These are phyloP conservation scores for Scheffersomyces quercinus DNA, from an alignment of 1,139 yeast species.

Conservation along the genomic window DNA sequence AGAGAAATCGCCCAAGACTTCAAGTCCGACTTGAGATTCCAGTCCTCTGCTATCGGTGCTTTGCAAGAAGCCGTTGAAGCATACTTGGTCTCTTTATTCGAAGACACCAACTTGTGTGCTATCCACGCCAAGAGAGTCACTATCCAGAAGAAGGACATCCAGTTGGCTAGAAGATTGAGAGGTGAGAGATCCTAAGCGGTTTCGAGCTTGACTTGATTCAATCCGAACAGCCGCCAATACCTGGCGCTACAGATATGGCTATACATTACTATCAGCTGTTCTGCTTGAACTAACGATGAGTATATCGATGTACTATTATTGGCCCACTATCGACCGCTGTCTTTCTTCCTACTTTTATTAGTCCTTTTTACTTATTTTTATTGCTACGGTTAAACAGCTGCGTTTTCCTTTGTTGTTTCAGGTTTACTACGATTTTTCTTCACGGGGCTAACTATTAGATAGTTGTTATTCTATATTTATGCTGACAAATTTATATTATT, in stretches of 20 bases:
- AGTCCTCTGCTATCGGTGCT: constrained; percentile 53
- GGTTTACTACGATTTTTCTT: background rate
- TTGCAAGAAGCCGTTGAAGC: constrained; percentile 57
- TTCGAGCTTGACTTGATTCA: no score
- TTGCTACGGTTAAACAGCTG: no score
- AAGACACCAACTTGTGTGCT: constrained; percentile 56
- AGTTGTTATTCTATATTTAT: background rate
- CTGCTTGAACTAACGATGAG: no score
- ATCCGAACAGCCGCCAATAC: no score
- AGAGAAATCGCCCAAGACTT: constrained; percentile 53
- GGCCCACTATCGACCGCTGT: no score
- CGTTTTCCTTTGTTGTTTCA: background rate
- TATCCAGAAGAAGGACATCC: constrained; percentile 55
- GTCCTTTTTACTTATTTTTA: no score
- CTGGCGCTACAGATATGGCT: no score
- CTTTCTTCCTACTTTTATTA: no score
- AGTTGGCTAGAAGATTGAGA: constrained; percentile 56
- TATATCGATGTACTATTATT: no score
- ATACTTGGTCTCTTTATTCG: constrained; percentile 51
- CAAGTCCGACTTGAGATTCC: constrained; percentile 54
- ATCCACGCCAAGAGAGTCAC: constrained; percentile 57
- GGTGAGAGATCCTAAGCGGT: constrained; percentile 46
- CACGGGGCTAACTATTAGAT: background rate
- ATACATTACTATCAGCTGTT: no score
- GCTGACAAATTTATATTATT: no score